A percentile compares a stretch with the other conserved stretches of the same genome.
These are phyloP conservation scores for Bipolaris zeicola DNA, from an alignment of 2,329 filamentous ascomycete species.

Conservation along the genomic window DNA sequence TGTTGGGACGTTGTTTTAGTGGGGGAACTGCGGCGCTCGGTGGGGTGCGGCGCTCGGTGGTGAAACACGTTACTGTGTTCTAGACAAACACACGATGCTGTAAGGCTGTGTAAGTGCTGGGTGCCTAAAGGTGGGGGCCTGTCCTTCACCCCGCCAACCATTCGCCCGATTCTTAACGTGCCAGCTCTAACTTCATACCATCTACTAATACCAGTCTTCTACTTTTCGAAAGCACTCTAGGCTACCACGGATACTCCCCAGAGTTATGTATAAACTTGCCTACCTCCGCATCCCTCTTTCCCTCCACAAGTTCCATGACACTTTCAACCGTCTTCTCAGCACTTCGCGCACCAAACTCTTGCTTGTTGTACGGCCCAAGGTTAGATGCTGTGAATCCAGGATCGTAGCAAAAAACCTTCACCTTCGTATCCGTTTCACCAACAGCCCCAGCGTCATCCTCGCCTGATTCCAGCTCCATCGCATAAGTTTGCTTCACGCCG, in stretches of 20 bases:
- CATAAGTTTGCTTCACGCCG: slow-evolving; percentile 16
- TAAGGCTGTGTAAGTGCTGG: not conserved
- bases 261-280: slow-evolving; percentile 42
- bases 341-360: slow-evolving; percentile 45
- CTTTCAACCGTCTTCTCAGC: slow-evolving; percentile 41
- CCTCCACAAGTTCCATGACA: slow-evolving; percentile 47
- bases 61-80: too few species aligned
- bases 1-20: too few species aligned
- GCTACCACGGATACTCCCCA: slow-evolving; percentile 42
- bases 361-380: slow-evolving; percentile 40
- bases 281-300: slow-evolving; percentile 44
- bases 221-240: not conserved
- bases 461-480: not conserved
- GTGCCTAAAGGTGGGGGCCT: not conserved
- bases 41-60: too few species aligned
- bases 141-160: too few species aligned
- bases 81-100: too few species aligned
- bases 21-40: too few species aligned
- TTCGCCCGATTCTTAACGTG: too few species aligned
- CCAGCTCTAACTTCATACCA: too few species aligned
- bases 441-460: not conserved
- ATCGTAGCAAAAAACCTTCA: slow-evolving; percentile 49
- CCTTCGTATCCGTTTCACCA: slow-evolving; percentile 14
- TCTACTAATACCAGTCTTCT: too few species aligned
- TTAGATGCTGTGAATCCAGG: slow-evolving; percentile 49